Evolutionary conservation across 129 eudicot species (phyloP).

Genomic region (Tanacetum coccineum): DNA sequence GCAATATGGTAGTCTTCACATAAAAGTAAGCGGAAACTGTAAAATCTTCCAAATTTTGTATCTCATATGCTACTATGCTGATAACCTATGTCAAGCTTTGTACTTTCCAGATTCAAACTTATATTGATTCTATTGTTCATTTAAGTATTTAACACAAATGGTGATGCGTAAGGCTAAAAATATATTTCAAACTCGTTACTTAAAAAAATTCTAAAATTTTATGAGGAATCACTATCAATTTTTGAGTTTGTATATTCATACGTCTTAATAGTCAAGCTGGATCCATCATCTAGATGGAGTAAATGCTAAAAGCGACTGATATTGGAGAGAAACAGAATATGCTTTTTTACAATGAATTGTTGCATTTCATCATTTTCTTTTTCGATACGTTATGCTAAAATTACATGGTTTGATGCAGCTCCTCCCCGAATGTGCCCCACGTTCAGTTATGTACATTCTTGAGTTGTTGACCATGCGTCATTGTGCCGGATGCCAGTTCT

Average conservation of each 20-base stretch:
- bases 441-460: conserved; percentile 67
- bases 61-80: too few relatives aligned
- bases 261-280: background rate
- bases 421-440: conserved; percentile 88
- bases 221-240: background rate
- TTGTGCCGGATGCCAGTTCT: conserved; percentile 89
- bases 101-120: conserved; percentile 9
- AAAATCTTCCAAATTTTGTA: too few relatives aligned
- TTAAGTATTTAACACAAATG: background rate
- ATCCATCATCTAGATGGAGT: too few relatives aligned
- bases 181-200: too few relatives aligned
- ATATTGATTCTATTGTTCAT: background rate
- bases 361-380: background rate
- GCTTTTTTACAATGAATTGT: background rate
- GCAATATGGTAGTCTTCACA: conserved; percentile 56
- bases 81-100: background rate
- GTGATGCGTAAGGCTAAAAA: background rate
- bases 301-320: too few relatives aligned
- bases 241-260: background rate
- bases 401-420: conserved; percentile 54
- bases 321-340: background rate
- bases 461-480: conserved; percentile 65
- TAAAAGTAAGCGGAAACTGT: conserved; percentile 44
- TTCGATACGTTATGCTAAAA: too few relatives aligned
- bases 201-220: background rate